Evolutionary conservation across 768 basidiomycete genomes (phyloP), one percentile per base, ranked within the genome.

Genomic region (Russula abietina): DNA sequence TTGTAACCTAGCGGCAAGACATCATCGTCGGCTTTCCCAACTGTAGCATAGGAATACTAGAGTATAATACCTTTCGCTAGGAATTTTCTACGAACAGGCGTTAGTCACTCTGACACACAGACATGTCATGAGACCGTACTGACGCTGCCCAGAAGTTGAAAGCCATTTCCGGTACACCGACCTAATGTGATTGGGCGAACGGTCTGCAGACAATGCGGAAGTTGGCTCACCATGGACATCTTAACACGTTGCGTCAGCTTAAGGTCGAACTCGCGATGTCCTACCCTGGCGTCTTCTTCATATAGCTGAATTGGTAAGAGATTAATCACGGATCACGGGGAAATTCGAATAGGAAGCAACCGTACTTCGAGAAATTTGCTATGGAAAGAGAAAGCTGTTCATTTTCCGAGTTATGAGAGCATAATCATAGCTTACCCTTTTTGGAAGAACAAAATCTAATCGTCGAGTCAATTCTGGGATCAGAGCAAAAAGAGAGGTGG

Each of bases 81-180:
- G 68, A 93, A 93, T 77, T 92, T 93, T 3, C 88, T 89, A 61
- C 8, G 60, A 45, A 36, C 50, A 46, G 26, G 28, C 22, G 65
- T 63, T 58, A 56, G 59, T 55, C 12, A 53, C 26, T 33, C 53
- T 46, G 45, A 54, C 9, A 60, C 22, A 52, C 41, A 61, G 39
- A 55, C 51, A 36, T 45, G 26, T 57, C 22, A 58, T 3, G 26
- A 30, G 58, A 28, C 16, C 17, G 39, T 45, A 81, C 86, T 77
- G 73, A 90, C 86, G 90, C 89, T 19, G 89, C 89, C 91, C 91
- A 95, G 69, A 89, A 88, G 69, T 95, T 93, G 75, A 99, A 95
- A 2, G 87, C 86, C 75, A 83, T 85, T 71, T 98, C 97, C 0
- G 97, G 97, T 7, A 98, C 95, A 41, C 97, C 97, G 57, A 96